Percentiles rank a stretch among this genome's conserved stretches.
phyloP scores from a whole-genome alignment of 164 flowering plant genomes.

The Stephania cephalantha region DNA sequence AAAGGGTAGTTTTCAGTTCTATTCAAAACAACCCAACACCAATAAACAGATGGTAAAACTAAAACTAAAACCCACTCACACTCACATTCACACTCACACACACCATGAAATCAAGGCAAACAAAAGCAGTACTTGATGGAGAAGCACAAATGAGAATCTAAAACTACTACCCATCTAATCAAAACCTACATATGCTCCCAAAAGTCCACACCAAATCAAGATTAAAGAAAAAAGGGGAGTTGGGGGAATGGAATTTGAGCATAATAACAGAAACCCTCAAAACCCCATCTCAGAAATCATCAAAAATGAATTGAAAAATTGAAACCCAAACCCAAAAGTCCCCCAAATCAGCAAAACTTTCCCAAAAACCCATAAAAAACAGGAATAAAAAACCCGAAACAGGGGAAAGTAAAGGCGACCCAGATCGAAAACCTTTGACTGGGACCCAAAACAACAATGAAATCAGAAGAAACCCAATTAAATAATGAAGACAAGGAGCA shows the following conservation, averaged over 20 bases:
- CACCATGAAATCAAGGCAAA: constrained; percentile 13
- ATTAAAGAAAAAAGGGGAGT: constrained; percentile 12
- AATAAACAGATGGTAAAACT: constrained; percentile 9
- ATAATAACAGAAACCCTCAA: constrained; percentile 7
- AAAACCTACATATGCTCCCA: constrained; percentile 14
- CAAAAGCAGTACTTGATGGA: constrained; percentile 8
- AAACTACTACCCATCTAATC: constrained; percentile 12
- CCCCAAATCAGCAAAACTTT: constrained; percentile 5
- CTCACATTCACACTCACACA: no score
- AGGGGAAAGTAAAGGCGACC: constrained; percentile 5
- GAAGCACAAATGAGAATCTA: constrained; percentile 17
- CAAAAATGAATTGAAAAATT: constrained; percentile 4
- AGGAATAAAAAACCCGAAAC: not conserved
- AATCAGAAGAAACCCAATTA: constrained; percentile 10
- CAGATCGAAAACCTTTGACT: constrained; percentile 14
- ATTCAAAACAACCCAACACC: constrained; percentile 13
- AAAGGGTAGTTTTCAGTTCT: not conserved
- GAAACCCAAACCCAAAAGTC: constrained; percentile 13
- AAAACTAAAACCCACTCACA: constrained; percentile 9
- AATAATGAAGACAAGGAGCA: not conserved
- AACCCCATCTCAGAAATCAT: constrained; percentile 14
- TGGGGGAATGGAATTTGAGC: not conserved
- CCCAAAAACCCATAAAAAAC: not conserved
- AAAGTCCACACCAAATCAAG: constrained; percentile 17
- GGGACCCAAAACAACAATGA: constrained; percentile 10